phyloP scores from a whole-genome alignment of 495 filamentous ascomycete species.

The Rostrohypoxylon terebratum region DNA sequence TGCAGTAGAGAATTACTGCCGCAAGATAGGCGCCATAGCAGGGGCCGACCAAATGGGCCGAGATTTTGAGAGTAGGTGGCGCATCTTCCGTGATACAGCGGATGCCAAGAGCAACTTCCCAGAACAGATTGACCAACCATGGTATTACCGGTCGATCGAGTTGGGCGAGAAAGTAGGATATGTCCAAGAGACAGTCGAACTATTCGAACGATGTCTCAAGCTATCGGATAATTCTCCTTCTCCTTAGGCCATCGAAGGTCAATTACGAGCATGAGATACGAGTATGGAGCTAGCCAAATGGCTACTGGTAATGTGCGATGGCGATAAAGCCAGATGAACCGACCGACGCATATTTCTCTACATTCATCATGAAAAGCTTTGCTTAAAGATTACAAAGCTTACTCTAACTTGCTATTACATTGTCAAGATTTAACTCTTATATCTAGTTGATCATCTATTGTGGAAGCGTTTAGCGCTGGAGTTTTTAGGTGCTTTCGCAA shows the following conservation, averaged over 20 bases:
- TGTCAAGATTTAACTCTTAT: neutral
- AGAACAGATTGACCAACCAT: slow-evolving; percentile 46
- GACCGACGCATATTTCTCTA: neutral
- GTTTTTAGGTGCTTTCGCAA: neutral
- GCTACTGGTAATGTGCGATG: neutral
- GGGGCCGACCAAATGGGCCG: slow-evolving; percentile 32
- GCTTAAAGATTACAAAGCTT: neutral
- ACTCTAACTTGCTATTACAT: neutral
- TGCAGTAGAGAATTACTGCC: slow-evolving; percentile 43
- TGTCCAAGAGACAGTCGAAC: slow-evolving; percentile 40
- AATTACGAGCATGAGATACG: neutral
- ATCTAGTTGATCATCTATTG: neutral
- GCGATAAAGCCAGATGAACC: neutral
- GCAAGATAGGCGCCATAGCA: slow-evolving; percentile 24
- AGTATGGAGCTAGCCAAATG: neutral
- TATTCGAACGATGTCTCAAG: slow-evolving; percentile 38
- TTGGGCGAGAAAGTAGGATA: slow-evolving; percentile 37
- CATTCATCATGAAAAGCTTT: neutral
- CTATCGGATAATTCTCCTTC: slow-evolving; percentile 28
- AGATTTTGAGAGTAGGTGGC: slow-evolving; percentile 41
- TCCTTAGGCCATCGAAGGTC: slow-evolving; percentile 2
- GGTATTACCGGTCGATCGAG: slow-evolving; percentile 46
- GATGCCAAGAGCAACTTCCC: slow-evolving; percentile 33
- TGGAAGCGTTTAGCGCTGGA: neutral
- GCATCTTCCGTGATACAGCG: slow-evolving; percentile 27